Base-by-base conservation (phyloP, 2,329 filamentous ascomycete genomes). In the Fusarium mundagurra region DNA sequence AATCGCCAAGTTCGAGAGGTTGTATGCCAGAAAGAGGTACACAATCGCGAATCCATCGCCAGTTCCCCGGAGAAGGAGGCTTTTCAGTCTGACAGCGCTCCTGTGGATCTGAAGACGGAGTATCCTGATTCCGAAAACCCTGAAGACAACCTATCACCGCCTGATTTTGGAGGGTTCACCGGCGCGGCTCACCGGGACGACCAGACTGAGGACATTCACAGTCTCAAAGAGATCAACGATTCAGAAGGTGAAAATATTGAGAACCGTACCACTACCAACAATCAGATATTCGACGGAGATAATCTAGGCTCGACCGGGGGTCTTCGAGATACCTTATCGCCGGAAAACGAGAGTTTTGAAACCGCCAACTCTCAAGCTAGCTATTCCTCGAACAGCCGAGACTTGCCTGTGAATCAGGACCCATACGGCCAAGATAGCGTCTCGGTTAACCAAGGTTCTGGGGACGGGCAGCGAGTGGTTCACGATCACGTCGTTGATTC, bases 341-440 rank as follows among this genome's bases (percentile, higher is more conserved):
- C 39, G 24, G 67, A 47, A 22, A 24, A 44, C 36, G 33, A 60
- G 31, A 71, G 58, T 22, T 57, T 53, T 27, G 54, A 71, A 36
- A 55, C 67, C 34, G 48, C 50, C 31, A 63, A 45, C 16, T 48
- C 66, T 34, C 47, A 44, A 34, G 48, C 53, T 22, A 67, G 36
- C 17, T 61, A 53, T 47, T 27, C 63, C 29, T 33, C 18, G n/a
- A 41, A 61, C 24, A 62, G 44, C 45, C 31, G 24, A 48, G 27
- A 64, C 47, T 33, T 44, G 27, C 45, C 39, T 29, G 16, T 39
- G 27, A 41, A 18, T 48, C 54, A 53, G 54, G 45, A n/a, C 24
- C 58, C 39, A 39, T 45, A 55, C 45, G 41, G 38, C 39, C 50
- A 67, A 54, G 55, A 59, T 34, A 71, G 44, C 34, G 27, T 51